Evolutionary conservation across 371 early-diverging fungal species (phyloP).

Genomic region (Blakeslea trispora): DNA sequence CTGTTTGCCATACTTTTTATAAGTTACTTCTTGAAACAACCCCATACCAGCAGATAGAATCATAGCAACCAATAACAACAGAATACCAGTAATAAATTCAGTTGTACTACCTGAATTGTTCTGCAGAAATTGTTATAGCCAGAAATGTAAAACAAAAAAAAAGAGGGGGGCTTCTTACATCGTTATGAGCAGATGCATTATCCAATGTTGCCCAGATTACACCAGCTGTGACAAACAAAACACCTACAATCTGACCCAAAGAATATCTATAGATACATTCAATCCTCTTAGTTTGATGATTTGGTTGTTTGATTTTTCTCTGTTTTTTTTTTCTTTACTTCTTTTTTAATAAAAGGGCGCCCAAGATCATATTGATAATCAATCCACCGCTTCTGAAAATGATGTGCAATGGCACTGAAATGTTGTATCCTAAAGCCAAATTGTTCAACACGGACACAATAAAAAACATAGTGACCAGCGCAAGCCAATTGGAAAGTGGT

Average conservation of each 20-base stretch:
- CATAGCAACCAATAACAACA: conserved; percentile 71
- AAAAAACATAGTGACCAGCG: conserved; percentile 80
- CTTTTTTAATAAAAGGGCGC: conserved; percentile 70
- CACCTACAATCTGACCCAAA: conserved; percentile 52
- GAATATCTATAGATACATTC: conserved; percentile 27
- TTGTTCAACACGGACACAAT: conserved; percentile 82
- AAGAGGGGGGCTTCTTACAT: conserved; percentile 6
- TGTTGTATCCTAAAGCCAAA: conserved; percentile 75
- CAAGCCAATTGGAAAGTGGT: conserved; percentile 73
- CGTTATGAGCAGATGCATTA: conserved; percentile 23
- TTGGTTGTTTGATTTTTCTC: neutral
- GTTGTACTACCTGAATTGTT: conserved; percentile 29
- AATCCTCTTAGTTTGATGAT: no score
- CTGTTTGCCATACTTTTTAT: conserved; percentile 76
- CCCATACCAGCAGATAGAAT: conserved; percentile 82
- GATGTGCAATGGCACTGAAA: conserved; percentile 88
- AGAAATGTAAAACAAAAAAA: neutral
- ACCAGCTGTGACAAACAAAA: conserved; percentile 78
- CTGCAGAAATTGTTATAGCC: conserved; percentile 8
- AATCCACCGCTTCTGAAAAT: conserved; percentile 86
- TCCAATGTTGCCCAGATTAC: conserved; percentile 71
- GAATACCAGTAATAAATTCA: conserved; percentile 76
- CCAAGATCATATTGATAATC: conserved; percentile 83
- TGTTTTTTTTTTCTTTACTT: conserved; percentile 44
- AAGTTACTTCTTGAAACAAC: conserved; percentile 81